Evolutionary conservation across 148 eudicot species (phyloP), one percentile per base, ranked within the genome.

Genomic region (Spergularia bocconei): DNA sequence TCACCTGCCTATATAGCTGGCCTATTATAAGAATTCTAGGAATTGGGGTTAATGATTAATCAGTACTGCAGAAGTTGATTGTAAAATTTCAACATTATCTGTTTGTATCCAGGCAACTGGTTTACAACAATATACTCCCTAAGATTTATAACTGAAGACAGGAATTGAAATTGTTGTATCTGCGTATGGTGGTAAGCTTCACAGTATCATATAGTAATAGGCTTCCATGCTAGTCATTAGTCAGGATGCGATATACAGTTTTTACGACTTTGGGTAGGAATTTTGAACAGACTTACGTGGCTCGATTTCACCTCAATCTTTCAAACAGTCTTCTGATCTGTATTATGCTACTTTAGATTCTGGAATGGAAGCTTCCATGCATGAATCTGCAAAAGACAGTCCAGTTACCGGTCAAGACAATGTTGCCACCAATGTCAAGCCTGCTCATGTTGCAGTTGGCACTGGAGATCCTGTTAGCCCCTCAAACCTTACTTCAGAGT

Each of bases 401-500:
- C 61, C 13, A 50, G 61, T 69, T 60, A 13, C 69, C 73, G 4
- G 59, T 19, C 54, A 33, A 44, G 59, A 23, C 13, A 36, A 48
- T 61, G 39, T 38, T 60, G 61, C 52, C 29, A 29, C 52, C 74
- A 50, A 48, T 69, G 53, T 25, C 64, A 14, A 13, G 62, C 21
- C 25, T 69, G 51, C 29, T 55, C 33, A 20, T 66, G 47, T 54
- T 55, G 23, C 69, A 54, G 53, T 38, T 47, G 20, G 60, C 41
- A 67, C 20, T 53, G 63, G 60, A 39, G 78, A 72, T 50, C 76
- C 85, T 79, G 58, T 63, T 51, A 81, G 80, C 62, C 82, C 87
- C 51, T 72, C 82, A 51, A 78, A 75, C 58, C 74, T 71, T 33
- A 80, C 83, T 41, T 59, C 83, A 36, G 79, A 78, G 16, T 67